A percentile compares a stretch with the other conserved stretches of the same genome.
Evolutionary conservation across 257 asterid species (phyloP).

Genomic region (Fraxinus americana): DNA sequence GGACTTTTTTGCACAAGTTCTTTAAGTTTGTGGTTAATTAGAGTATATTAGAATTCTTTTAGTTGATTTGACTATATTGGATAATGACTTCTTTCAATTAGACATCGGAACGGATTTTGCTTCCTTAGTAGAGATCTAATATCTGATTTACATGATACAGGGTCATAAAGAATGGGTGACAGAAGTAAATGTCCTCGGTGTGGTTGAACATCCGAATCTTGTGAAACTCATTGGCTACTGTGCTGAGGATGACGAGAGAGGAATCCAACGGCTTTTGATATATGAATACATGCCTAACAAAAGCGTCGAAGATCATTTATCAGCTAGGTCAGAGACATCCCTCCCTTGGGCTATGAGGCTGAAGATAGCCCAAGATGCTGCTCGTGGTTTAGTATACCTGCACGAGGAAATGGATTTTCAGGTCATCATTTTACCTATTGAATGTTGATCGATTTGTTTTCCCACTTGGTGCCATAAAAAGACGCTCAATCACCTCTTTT

Average conservation of each 20-base stretch:
- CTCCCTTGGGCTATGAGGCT: conserved; percentile 92
- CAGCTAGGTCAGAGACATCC: conserved; percentile 52
- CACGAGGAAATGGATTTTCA: conserved; percentile 98
- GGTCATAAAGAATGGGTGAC: conserved; percentile 99
- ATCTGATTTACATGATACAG: conserved; percentile 36
- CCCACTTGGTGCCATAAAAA: neutral
- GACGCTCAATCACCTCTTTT: neutral
- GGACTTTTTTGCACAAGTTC: neutral
- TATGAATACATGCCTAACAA: conserved; percentile 91
- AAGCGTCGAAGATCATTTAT: conserved; percentile 89
- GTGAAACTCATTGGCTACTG: conserved; percentile 93
- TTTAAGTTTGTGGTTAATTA: conserved; percentile 16
- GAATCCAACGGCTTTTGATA: conserved; percentile 88
- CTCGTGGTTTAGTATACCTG: conserved; percentile 79
- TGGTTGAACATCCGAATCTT: conserved; percentile 90
- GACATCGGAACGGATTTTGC: neutral
- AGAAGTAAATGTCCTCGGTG: conserved; percentile 92
- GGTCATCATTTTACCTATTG: conserved; percentile 42
- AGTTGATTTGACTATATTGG: neutral
- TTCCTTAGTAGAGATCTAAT: neutral
- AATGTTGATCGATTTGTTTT: neutral
- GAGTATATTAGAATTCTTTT: neutral
- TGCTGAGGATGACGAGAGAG: conserved; percentile 98
- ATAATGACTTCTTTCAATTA: neutral
- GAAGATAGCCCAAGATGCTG: conserved; percentile 89